phyloP scores from a whole-genome alignment of 2,329 filamentous ascomycete genomes.

The Trichoderma citrinoviride region DNA sequence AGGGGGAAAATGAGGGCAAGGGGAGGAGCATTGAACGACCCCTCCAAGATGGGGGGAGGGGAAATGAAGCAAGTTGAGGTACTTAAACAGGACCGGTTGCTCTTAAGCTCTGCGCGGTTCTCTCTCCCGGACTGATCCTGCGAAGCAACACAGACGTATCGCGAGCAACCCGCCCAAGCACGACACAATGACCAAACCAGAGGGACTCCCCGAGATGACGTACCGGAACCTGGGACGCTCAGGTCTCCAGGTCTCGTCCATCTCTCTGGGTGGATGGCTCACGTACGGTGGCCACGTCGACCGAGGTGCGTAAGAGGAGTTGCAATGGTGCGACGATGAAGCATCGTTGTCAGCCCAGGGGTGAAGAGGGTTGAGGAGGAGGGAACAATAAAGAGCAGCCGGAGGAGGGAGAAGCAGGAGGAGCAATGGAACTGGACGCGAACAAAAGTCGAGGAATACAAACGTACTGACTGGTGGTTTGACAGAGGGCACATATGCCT shows the following conservation, averaged over 20 bases:
- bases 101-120: neutral
- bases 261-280: slow-evolving; percentile 69
- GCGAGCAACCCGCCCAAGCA: neutral
- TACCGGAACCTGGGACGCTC: slow-evolving; percentile 70
- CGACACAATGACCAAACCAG: slow-evolving; percentile 41
- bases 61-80: neutral
- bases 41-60: neutral
- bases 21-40: neutral
- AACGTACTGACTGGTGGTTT: neutral
- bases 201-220: slow-evolving; percentile 56
- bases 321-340: neutral
- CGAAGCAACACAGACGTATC: neutral
- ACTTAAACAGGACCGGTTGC: slow-evolving; percentile 3
- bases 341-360: too few species aligned
- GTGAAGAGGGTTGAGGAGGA: neutral
- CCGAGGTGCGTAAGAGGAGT: slow-evolving; percentile 47
- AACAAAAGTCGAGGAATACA: neutral
- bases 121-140: neutral
- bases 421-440: neutral
- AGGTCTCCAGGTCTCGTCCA: slow-evolving; percentile 70
- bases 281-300: slow-evolving; percentile 74
- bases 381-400: neutral
- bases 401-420: neutral
- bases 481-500: slow-evolving; percentile 45
- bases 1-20: too few species aligned